Evolutionary conservation across 495 filamentous ascomycete species (phyloP), one percentile per base, ranked within the genome.

Genomic region (Talaromyces ruber): DNA sequence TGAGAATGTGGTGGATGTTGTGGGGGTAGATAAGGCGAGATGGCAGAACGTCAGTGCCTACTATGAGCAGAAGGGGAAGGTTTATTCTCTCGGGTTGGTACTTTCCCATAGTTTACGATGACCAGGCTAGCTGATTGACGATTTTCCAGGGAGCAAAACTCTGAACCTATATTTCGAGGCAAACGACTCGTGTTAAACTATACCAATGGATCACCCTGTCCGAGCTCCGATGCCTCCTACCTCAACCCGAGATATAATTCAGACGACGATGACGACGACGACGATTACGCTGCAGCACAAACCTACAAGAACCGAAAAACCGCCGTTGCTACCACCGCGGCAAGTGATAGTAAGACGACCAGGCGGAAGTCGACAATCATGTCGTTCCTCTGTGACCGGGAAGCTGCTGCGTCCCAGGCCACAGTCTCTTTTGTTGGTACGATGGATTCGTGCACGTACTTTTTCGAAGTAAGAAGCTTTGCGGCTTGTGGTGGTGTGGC

Each of bases 111-210:
- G 18, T 8, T 12, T 29, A 16, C 18, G 28, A n/a, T n/a, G 16
- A 7, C 8, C 43, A 22, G 30, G 18, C 43, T 47, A 4, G 18
- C 47, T 57, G 26, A 53, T 21, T 43, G 65, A 47, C 30, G 18
- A 59, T 39, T 30, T 18, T 21, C 59, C 68, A 93, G 91, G 34
- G 80, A 86, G 69, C 70, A 78, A 73, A 79, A 86, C 67, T 93
- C 89, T 6, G 76, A 82, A 6, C 86, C 90, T 34, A 77, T 89
- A 55, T 88, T 96, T 66, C 85, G 93, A 5, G 95, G 95, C 55
- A 86, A 90, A 63, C 95, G 96, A 71, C 84, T 99, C 4, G 86
- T 98, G 28, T 77, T 99, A 53, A 92, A 96, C 71, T 98, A 98
- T 71, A 91, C 86, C 22, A 83, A 90, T 62, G 95, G 95, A 26